A percentile compares a stretch with the other conserved stretches of the same genome.
These are phyloP conservation scores for Trichoderma hamatum DNA, from an alignment of 2,329 filamentous ascomycete species.

Conservation along the genomic window DNA sequence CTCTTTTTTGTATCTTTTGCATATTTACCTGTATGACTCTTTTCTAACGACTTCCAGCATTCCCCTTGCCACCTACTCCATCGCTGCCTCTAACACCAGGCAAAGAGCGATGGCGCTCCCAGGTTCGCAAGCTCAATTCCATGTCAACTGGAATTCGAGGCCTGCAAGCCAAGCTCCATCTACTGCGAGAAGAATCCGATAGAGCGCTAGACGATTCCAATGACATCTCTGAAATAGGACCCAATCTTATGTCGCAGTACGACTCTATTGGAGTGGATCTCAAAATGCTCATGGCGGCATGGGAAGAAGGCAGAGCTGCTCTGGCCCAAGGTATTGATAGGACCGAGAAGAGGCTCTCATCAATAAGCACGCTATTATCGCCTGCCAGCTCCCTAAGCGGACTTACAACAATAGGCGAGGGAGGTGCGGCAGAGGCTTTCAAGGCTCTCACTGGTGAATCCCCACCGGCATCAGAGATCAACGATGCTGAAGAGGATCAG, in stretches of 20 bases:
- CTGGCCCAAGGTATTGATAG: conserved; percentile 80
- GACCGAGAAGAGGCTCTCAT: conserved; percentile 71
- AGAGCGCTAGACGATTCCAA: conserved; percentile 73
- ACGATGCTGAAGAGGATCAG: conserved; percentile 65
- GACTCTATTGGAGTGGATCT: conserved; percentile 92
- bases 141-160: conserved; percentile 89
- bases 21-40: neutral
- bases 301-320: conserved; percentile 85
- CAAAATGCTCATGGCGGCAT: conserved; percentile 76
- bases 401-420: conserved; percentile 63
- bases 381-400: conserved; percentile 68
- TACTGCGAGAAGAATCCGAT: conserved; percentile 88
- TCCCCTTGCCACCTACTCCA: conserved; percentile 58
- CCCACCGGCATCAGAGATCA: conserved; percentile 55
- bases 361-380: conserved; percentile 62
- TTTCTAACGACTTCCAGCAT: conserved; percentile 45
- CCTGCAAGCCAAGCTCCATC: conserved; percentile 90
- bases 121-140: conserved; percentile 84
- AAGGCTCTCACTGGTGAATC: conserved; percentile 76
- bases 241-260: conserved; percentile 83
- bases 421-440: conserved; percentile 63
- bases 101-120: conserved; percentile 82
- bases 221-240: conserved; percentile 74
- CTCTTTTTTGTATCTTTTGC: neutral
- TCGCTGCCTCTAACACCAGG: conserved; percentile 67